phyloP scores from a whole-genome alignment of 257 asterid species.

The Przewalskia tangutica region DNA sequence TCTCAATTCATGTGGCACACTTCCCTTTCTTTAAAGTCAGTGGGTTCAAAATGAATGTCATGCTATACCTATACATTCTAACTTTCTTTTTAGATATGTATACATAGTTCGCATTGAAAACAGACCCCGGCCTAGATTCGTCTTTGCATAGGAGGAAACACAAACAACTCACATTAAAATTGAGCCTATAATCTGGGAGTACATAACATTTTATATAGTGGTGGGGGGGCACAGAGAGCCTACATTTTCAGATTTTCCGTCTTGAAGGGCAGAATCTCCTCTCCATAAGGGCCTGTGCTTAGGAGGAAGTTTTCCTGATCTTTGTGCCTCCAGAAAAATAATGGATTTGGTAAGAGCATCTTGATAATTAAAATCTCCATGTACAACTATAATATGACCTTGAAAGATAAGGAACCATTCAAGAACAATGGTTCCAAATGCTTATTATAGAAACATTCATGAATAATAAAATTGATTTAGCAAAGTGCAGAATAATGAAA shows the following conservation, averaged over 20 bases:
- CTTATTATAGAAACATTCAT: neutral
- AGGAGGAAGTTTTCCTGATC: conserved; percentile 80
- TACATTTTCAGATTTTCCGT: conserved; percentile 59
- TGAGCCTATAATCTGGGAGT: too few species aligned
- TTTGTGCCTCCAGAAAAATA: conserved; percentile 72
- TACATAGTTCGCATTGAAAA: neutral
- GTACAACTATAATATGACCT: neutral
- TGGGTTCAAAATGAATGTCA: neutral
- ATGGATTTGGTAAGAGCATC: conserved; percentile 59
- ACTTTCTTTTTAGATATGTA: neutral
- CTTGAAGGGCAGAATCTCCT: conserved; percentile 54
- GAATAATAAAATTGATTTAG: neutral
- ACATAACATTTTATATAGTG: too few species aligned
- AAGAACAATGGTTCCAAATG: neutral
- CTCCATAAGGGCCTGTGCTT: too few species aligned
- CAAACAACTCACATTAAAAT: too few species aligned
- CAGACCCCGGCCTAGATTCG: neutral
- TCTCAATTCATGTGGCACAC: too few species aligned
- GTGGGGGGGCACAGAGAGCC: too few species aligned
- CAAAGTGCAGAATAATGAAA: neutral
- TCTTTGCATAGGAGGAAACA: too few species aligned
- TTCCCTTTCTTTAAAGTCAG: too few species aligned
- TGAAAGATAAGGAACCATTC: neutral
- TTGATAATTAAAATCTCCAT: conserved; percentile 35
- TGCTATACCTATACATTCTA: neutral